Evolutionary conservation across 208 protist genomes (phyloP), one percentile per base, ranked within the genome.

Genomic region (Crithidia fasciculata): DNA sequence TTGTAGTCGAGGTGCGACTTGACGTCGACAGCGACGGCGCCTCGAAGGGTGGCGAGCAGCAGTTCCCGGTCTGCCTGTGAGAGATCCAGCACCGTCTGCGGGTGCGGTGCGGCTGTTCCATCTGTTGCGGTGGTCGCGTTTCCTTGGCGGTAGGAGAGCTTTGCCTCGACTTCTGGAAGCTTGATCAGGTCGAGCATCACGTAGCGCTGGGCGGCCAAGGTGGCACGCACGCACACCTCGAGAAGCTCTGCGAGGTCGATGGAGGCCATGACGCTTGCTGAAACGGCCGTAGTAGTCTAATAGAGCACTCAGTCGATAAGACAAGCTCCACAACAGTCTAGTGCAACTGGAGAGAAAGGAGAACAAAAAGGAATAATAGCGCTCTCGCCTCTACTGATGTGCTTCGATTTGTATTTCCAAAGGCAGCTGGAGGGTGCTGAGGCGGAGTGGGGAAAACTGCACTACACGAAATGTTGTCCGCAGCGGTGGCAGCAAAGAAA

Each of bases 161-260:
- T 65, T 41, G n/a, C 53, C 54, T 56, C 62, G 0, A 4, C 55
- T 7, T 76, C 52, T 8, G 72, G 72, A 5, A 76, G 63, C 19
- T 69, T 61, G 0, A 76, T 9, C 9, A 92, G 65, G 45, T 89
- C 76, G 15, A 82, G 50, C 53, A 78, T 76, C 13, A 88, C 85
- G 65, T 92, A 86, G 47, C 73, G 81, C 73, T 92, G 87, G 9
- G 83, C 82, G 0, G 78, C 84, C 28, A 89, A 43, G 9, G 76
- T 63, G 8, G 74, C 84, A 0, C 65, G 47, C 15, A 78, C 75
- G 74, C 84, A 89, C 8, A 87, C 78, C n/a, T 56, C 53, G 4
- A 92, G 53, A 13, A 89, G 39, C 36, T 89, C 57, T 36, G 72
- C 50, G 15, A 92, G 43, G 60, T 87, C 73, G 19, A 89, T 58